Percentiles rank a stretch among this genome's conserved stretches.
These are phyloP conservation scores for Trametes cinnabarina DNA, from an alignment of 768 basidiomycete species.

Conservation along the genomic window DNA sequence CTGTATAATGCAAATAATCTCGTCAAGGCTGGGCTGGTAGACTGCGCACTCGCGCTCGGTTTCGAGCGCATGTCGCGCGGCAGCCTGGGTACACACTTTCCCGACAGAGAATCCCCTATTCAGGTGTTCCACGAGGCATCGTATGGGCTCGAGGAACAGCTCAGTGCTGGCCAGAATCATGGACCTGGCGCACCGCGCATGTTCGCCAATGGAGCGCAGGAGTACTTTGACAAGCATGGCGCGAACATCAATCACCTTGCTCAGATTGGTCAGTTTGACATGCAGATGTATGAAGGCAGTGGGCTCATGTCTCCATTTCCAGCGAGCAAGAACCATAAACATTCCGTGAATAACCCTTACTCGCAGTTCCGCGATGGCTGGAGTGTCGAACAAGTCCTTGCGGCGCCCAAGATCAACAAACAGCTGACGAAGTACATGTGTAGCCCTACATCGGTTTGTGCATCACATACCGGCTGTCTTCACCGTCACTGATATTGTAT, in stretches of 20 bases:
- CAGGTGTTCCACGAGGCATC: conserved; percentile 43
- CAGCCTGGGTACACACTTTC: conserved; percentile 64
- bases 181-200: conserved; percentile 72
- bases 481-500: neutral
- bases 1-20: conserved; percentile 70
- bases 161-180: conserved; percentile 51
- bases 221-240: conserved; percentile 77
- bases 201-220: conserved; percentile 70
- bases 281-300: neutral
- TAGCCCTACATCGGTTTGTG: conserved; percentile 71
- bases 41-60: conserved; percentile 79
- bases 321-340: conserved; percentile 84
- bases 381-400: conserved; percentile 67
- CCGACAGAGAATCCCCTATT: conserved; percentile 50
- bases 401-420: conserved; percentile 64
- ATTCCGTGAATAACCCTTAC: conserved; percentile 81
- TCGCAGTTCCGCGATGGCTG: conserved; percentile 82
- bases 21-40: conserved; percentile 65
- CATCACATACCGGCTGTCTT: neutral
- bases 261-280: conserved; percentile 57
- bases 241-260: conserved; percentile 66
- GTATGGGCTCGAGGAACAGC: conserved; percentile 46
- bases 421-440: conserved; percentile 85
- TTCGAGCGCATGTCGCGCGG: conserved; percentile 85
- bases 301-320: neutral